These are phyloP conservation scores for Spirogloea muscicola DNA, from an alignment of 139 green algal species.

Conservation along the genomic window DNA sequence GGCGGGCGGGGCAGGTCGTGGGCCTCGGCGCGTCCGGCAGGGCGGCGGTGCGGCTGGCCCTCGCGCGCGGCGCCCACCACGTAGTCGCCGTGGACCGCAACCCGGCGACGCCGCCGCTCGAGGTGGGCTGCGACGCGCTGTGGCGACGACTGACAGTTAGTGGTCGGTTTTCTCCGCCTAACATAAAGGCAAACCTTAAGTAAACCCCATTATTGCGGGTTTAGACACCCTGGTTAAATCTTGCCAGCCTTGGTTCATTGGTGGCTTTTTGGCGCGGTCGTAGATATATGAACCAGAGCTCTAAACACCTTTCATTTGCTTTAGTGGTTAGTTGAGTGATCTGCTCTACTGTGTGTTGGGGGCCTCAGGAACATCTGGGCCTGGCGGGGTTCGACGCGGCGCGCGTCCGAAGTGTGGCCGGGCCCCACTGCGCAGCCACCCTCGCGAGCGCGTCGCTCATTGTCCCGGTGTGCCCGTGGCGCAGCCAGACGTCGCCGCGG, in stretches of 20 bases:
- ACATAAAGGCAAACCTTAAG: not conserved
- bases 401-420: constrained; percentile 14
- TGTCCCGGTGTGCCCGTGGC: constrained; percentile 44
- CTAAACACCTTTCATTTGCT: not conserved
- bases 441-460: constrained; percentile 27
- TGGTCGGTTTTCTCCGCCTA: not conserved
- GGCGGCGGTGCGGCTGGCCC: constrained; percentile 36
- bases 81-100: constrained; percentile 45
- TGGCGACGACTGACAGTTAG: not conserved
- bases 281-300: not conserved
- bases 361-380: not conserved
- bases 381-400: constrained; percentile 9
- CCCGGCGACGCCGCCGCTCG: not conserved
- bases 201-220: not conserved
- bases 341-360: not conserved
- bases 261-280: not conserved
- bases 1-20: constrained; percentile 49
- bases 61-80: constrained; percentile 31
- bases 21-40: constrained; percentile 45
- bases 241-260: not conserved
- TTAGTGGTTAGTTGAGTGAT: too few species aligned
- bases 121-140: constrained; percentile 12
- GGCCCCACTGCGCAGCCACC: constrained; percentile 4
- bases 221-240: too few species aligned
- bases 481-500: constrained; percentile 23